Evolutionary conservation across 1,139 yeast species (phyloP).

Genomic region (Debaryomyces coudertii): DNA sequence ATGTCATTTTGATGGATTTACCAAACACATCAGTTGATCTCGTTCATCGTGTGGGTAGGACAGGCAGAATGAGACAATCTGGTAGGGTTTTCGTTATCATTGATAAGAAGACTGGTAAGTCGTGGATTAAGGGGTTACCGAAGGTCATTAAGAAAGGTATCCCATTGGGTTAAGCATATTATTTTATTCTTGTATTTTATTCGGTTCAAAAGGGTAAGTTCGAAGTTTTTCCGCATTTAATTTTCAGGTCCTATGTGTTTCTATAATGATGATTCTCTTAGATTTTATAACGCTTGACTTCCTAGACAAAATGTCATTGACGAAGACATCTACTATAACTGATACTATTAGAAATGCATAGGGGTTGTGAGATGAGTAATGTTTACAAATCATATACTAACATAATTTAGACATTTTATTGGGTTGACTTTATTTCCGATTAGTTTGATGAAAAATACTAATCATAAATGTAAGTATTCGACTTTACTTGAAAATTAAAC

Average conservation of each 20-base stretch:
- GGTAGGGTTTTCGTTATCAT: conserved; percentile 83
- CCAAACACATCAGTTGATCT: conserved; percentile 86
- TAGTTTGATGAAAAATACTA: background rate
- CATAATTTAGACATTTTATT: background rate
- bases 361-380: background rate
- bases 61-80: conserved; percentile 87
- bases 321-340: conserved; percentile 9
- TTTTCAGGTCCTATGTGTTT: background rate
- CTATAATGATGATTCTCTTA: conserved; percentile 11
- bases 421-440: conserved; percentile 1
- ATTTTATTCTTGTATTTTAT: conserved; percentile 4
- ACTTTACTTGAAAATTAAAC: background rate
- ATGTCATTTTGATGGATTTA: conserved; percentile 81
- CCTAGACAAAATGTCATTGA: conserved; percentile 12
- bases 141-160: conserved; percentile 63
- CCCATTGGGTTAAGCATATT: conserved; percentile 36
- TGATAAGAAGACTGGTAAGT: conserved; percentile 64
- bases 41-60: conserved; percentile 90
- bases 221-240: too few relatives aligned
- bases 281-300: conserved; percentile 14
- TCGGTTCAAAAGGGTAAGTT: conserved; percentile 5
- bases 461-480: conserved; percentile 9
- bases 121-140: conserved; percentile 87
- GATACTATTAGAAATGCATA: conserved; percentile 1
- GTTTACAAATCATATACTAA: background rate